Base-by-base conservation (phyloP, 345 rosid genomes). In the Lepidium africanum region DNA sequence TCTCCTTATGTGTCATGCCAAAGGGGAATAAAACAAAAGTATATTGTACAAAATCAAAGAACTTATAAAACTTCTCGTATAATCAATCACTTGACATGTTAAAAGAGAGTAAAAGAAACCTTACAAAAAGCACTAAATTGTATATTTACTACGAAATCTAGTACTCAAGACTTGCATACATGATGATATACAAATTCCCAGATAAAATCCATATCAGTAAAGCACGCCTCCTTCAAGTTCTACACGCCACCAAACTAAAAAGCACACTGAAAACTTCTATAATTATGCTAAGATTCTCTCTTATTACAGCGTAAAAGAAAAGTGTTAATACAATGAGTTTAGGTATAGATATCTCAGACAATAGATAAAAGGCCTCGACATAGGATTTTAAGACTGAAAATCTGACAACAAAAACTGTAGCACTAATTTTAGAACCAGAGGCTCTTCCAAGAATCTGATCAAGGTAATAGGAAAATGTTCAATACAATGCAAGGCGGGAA, bases 401-500 rank as follows among this genome's bases (percentile, higher is more conserved):
- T 33, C 54, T 50, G 39, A 65, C 59, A 65, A 15, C 27, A 51
- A 27, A 49, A 14, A 48, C 6, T 40, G 45, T 65, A 58, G 25
- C 68, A 43, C 27, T 74, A 48, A 36, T 36, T 40, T 49, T 25
- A 51, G 25, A 41, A 59, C 41, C 41, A 41, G 21, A 37, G 27
- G 66, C 39, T 49, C 55, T 42, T 59, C 15, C 49, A 51, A 66
- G 62, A 73, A 67, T 54, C 62, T 55, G 43, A 59, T 41, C 68
- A 49, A 56, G 36, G 56, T 11, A 43, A 60, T 48, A 51, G 55
- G 21, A 30, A 42, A 54, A 66, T 43, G 47, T 51, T 14, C 27
- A 5, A 67, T 52, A 59, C 63, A 48, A 64, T 38, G 19, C 42
- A 67, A 19, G 30, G 51, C 54, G 69, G 75, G 72, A 62, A 74